Evolutionary conservation across 2,329 filamentous ascomycete species (phyloP), one percentile per base, ranked within the genome.

Genomic region (Furcasterigmium sp.): DNA sequence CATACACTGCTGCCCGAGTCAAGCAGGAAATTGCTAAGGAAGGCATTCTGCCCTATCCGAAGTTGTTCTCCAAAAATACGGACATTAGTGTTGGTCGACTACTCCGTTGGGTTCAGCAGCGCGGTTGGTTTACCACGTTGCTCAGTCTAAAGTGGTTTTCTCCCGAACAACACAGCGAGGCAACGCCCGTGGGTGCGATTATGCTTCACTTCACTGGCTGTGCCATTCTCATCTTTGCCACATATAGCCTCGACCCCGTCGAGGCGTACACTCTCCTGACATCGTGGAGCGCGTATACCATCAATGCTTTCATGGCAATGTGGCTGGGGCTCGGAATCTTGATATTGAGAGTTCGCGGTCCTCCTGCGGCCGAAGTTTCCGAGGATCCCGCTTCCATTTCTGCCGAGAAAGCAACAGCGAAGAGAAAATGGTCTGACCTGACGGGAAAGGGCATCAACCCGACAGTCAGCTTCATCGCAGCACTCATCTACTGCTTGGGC

Each of bases 21-120:
- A 79, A 80, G 53, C 76, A 80, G 52, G 76, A 81, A 52, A 77
- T 81, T 35, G 77, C 76, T 8, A 79, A 80, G 51, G 72, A 78
- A 53, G 76, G 75, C 1, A 68, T 78, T 41, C 57, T 78, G 3
- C 75, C 75, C 0, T 74, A 60, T 42, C 65, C 72, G 4, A 63
- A 65, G 28, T 72, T 76, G 56, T 72, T 76, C 46, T 72, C 67
- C 2, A 57, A 61, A 32, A 60, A 65, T 34, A 52, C 49, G 2
- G 62, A 65, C 19, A 48, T 64, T 23, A 64, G 60, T 2, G 17
- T 65, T 4, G 62, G 62, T 1, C 55, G 61, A 3, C 45, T 65
- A 0, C 44, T 65, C 5, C 35, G 37, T 2, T 64, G 58, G 56
- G 51, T 65, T 32, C 52, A 59, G 20, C 50, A 48, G 25, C 56